Evolutionary conservation across 2,329 filamentous ascomycete genomes (phyloP), one percentile per base, ranked within the genome.

Genomic region (Xylaria polymorpha): DNA sequence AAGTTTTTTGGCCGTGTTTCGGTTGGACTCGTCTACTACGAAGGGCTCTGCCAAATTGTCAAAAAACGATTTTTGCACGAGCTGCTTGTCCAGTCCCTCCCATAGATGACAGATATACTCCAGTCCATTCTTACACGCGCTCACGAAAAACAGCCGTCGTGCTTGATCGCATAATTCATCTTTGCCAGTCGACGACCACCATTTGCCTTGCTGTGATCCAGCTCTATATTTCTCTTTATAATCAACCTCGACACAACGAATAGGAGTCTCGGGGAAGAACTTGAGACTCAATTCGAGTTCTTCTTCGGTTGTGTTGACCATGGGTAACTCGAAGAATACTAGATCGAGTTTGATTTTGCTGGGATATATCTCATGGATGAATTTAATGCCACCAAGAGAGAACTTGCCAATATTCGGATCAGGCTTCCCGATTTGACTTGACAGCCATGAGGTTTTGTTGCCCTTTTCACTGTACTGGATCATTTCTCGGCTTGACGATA

Each of bases 231-330:
- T 4, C 25, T 29, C 25, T 29, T 29, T 29, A 29, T 29, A 29
- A 29, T 2, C 25, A 29, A 29, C 25, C 25, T 29, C 25, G 25
- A 29, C 25, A 29, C 25, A 60, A 41, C 57, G 57, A 43, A 60
- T 48, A 48, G 57, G 57, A 10, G 56, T 53, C 9, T 35, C 59
- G 9, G 44, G 59, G 32, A 61, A 43, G 44, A 51, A 53, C 43
- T 61, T 12, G 39, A 41, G 39, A 25, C 35, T 59, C 39, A 18
- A 59, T 29, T 59, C 14, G 3, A 59, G 18, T 39, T 63, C 61
- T 46, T 55, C 61, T 7, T 15, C n/a, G 15, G 61, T 44, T 44
- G 41, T 44, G 41, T n/a, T 44, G 41, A 44, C 41, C 41, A 44
- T 44, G 12, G 41, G 41, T 44, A 44, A 14, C 41, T 44, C 41